Conservation (phyloP, 116 monocot genomes). For the Posidonia oceanica region DNA sequence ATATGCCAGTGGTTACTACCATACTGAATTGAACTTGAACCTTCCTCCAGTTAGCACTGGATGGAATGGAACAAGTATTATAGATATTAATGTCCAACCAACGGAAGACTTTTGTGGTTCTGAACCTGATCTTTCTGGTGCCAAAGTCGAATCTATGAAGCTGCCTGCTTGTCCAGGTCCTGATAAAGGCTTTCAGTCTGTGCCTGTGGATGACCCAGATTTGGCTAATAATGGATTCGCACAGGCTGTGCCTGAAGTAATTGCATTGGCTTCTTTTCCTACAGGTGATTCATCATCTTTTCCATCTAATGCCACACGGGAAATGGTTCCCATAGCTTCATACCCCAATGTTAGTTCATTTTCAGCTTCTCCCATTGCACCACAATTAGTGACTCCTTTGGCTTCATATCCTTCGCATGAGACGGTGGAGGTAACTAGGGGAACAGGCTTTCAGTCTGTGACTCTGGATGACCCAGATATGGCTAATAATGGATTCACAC, state of each 20-base stretch:
- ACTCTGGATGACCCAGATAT: background rate
- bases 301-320: background rate
- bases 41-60: slow-evolving; percentile 26
- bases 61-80: slow-evolving; percentile 1
- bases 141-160: background rate
- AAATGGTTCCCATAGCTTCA: background rate
- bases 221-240: background rate
- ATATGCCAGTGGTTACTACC: background rate
- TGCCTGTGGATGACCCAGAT: background rate
- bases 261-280: background rate
- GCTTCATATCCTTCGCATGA: background rate
- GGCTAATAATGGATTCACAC: background rate
- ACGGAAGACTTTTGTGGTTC: slow-evolving; percentile 1
- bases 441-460: background rate
- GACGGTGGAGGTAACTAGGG: too few relatives aligned
- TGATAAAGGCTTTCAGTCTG: background rate
- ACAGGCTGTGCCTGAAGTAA: background rate
- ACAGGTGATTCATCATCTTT: background rate
- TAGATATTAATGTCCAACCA: slow-evolving; percentile 28
- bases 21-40: slow-evolving; percentile 35
- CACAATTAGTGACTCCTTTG: background rate
- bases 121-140: background rate
- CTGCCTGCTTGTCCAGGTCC: slow-evolving; percentile 6
- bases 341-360: background rate
- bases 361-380: background rate